Conservation (phyloP, 2,329 filamentous ascomycete species). For the Xylariaceae sp. region DNA sequence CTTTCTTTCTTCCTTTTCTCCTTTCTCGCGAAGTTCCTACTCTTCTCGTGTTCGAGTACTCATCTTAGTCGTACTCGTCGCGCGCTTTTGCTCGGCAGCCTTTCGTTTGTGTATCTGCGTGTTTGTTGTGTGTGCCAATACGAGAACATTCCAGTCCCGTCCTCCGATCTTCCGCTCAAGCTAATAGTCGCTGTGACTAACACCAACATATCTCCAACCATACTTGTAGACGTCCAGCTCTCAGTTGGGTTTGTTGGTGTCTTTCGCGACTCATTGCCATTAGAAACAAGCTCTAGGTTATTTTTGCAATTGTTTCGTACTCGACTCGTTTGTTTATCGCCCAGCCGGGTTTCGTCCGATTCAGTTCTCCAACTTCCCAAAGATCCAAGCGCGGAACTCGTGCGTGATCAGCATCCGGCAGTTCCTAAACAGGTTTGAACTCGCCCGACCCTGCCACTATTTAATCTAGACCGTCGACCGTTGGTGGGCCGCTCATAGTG, state of each 20-base stretch:
- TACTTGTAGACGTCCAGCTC: too few species aligned
- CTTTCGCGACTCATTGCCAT: too few species aligned
- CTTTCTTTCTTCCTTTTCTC: not conserved
- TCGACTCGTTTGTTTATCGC: not conserved
- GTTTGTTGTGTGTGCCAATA: not conserved
- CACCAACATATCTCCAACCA: too few species aligned
- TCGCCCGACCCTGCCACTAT: conserved; percentile 1
- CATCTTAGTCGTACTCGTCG: conserved; percentile 8
- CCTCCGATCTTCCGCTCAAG: too few species aligned
- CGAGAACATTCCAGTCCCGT: conserved; percentile 11
- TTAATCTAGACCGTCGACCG: conserved; percentile 12
- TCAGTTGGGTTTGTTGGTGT: too few species aligned
- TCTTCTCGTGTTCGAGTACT: not conserved
- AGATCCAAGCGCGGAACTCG: not conserved
- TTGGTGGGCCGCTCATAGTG: conserved; percentile 11
- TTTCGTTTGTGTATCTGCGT: conserved; percentile 1
- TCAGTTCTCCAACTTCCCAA: not conserved
- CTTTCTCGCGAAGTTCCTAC: not conserved
- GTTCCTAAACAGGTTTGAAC: conserved; percentile 13
- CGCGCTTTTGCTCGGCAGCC: conserved; percentile 3
- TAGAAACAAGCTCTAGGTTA: too few species aligned
- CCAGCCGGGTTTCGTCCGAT: not conserved
- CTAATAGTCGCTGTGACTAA: too few species aligned
- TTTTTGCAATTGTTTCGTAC: not conserved
- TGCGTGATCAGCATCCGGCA: conserved; percentile 13